phyloP scores from a whole-genome alignment of 2,329 filamentous ascomycete genomes.

The Ophiostoma himal-ulmi region DNA sequence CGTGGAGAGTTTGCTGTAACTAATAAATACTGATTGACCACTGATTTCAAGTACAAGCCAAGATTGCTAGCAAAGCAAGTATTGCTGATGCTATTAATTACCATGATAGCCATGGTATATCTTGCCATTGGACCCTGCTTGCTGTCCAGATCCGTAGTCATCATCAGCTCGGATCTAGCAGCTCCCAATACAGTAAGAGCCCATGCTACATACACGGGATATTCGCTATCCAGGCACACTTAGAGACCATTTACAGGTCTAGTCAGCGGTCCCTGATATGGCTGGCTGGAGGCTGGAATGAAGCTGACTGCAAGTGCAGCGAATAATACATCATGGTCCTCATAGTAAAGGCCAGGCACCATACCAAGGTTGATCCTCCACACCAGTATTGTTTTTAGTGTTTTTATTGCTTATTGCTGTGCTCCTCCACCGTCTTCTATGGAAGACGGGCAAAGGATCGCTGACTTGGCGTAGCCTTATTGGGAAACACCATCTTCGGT shows the following conservation, averaged over 20 bases:
- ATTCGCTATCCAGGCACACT: no score
- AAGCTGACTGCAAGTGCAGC: background rate
- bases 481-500: background rate
- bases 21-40: background rate
- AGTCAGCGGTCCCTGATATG: background rate
- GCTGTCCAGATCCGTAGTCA: no score
- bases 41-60: no score
- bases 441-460: background rate
- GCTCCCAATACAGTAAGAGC: background rate
- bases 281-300: slow-evolving; percentile 5
- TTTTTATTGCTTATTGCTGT: background rate
- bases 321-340: background rate
- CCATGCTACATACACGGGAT: no score
- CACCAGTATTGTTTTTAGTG: background rate
- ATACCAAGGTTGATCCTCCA: background rate
- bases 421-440: background rate
- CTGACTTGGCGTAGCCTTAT: background rate
- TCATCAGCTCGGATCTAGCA: background rate
- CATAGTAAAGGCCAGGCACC: no score
- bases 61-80: no score
- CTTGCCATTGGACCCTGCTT: background rate
- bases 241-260: background rate
- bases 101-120: no score
- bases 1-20: background rate
- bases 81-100: no score